phyloP scores from a whole-genome alignment of 805 yeast species.

The Ogataea thermomethanolica region DNA sequence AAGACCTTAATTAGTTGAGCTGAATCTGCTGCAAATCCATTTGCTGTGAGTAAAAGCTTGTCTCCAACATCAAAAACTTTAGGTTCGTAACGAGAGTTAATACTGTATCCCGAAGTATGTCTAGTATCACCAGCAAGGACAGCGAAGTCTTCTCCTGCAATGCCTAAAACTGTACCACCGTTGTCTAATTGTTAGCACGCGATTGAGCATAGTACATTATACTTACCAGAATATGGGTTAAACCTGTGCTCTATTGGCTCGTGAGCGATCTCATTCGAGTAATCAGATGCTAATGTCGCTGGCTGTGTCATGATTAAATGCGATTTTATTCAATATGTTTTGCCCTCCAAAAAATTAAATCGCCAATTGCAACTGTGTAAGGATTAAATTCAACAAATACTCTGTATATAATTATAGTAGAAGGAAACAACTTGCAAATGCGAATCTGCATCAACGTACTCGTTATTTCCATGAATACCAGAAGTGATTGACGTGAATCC shows the following conservation, averaged over 20 bases:
- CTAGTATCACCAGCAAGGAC: slow-evolving; percentile 98
- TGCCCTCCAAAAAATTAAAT: slow-evolving; percentile 12
- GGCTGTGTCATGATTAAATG: slow-evolving; percentile 13
- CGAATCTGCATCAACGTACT: slow-evolving; percentile 48
- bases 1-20: slow-evolving; percentile 77
- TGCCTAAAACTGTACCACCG: slow-evolving; percentile 96
- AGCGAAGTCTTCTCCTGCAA: slow-evolving; percentile 96
- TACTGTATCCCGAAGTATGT: slow-evolving; percentile 89
- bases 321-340: slow-evolving; percentile 4
- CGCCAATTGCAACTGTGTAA: background rate
- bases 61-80: slow-evolving; percentile 89
- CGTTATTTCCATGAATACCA: slow-evolving; percentile 62
- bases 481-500: slow-evolving; percentile 34
- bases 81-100: slow-evolving; percentile 89
- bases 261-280: slow-evolving; percentile 48
- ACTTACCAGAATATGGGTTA: slow-evolving; percentile 71
- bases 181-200: slow-evolving; percentile 47
- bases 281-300: slow-evolving; percentile 61
- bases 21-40: slow-evolving; percentile 96
- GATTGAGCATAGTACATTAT: background rate
- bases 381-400: slow-evolving; percentile 4
- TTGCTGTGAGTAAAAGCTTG: slow-evolving; percentile 80
- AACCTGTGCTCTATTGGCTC: slow-evolving; percentile 87
- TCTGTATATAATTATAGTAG: slow-evolving; percentile 44
- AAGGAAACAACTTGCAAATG: slow-evolving; percentile 61